phyloP scores from a whole-genome alignment of 345 rosid genomes.

The Eucalyptus erythrocorys region DNA sequence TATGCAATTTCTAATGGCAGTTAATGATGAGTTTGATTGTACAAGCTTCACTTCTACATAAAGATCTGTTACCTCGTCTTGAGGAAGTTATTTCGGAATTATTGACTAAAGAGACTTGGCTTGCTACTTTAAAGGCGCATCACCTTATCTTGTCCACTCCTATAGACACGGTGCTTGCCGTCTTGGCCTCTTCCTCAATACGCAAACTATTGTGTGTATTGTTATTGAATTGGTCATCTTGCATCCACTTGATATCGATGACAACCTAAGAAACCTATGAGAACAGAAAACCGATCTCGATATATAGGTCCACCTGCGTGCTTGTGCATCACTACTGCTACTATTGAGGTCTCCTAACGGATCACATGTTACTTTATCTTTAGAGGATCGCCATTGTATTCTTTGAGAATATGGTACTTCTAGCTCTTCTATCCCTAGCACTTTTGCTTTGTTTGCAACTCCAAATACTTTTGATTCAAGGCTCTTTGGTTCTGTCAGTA shows the following conservation, averaged over 20 bases:
- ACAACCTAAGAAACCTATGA: no score
- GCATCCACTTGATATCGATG: not conserved
- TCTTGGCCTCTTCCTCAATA: not conserved
- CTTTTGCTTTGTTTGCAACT: not conserved
- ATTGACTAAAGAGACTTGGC: not conserved
- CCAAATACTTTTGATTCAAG: not conserved
- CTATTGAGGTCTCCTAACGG: no score
- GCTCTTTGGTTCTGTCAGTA: not conserved
- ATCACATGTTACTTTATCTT: no score
- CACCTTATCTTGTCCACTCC: not conserved
- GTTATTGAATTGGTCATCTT: not conserved
- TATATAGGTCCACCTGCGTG: no score
- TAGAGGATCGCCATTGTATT: no score
- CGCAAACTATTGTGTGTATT: not conserved
- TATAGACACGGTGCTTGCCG: not conserved
- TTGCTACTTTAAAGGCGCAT: not conserved
- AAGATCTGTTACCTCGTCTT: not conserved
- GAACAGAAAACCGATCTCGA: fast-evolving
- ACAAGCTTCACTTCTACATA: not conserved
- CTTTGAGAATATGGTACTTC: not conserved
- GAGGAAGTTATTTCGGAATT: not conserved
- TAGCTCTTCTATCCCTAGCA: not conserved
- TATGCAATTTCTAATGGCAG: not conserved
- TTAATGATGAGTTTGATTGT: not conserved
- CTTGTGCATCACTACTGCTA: no score